Percentiles rank a stretch among this genome's conserved stretches.
Evolutionary conservation across 2,329 filamentous ascomycete genomes (phyloP).

Genomic region (Microdochium trichocladiopsis): DNA sequence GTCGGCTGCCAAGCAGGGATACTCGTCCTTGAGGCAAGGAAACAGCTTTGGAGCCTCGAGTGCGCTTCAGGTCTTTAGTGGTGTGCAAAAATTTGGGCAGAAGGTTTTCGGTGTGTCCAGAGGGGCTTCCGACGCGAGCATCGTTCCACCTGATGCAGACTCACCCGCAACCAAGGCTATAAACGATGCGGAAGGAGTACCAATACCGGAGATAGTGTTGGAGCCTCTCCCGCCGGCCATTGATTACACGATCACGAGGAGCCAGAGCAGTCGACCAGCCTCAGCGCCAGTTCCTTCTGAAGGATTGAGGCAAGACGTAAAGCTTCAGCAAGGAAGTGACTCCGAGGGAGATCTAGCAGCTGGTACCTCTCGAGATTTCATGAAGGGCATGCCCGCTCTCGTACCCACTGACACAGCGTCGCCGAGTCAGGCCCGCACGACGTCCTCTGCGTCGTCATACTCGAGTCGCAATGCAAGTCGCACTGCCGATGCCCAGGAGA

Average conservation of each 20-base stretch:
- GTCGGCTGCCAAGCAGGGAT: conserved; percentile 2
- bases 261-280: too few relatives aligned
- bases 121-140: conserved; percentile 5
- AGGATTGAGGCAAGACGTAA: too few relatives aligned
- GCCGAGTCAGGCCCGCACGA: neutral
- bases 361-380: too few relatives aligned
- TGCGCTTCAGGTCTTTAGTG: conserved; percentile 15
- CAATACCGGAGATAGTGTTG: too few relatives aligned
- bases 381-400: too few relatives aligned
- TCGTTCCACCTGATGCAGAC: conserved; percentile 3
- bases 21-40: conserved; percentile 2
- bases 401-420: conserved; percentile 6
- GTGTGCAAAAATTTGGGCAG: conserved; percentile 19
- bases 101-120: conserved; percentile 11
- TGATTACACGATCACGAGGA: too few relatives aligned
- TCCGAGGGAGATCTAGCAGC: too few relatives aligned
- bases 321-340: too few relatives aligned
- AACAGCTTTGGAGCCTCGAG: conserved; percentile 2
- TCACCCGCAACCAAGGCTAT: conserved; percentile 32
- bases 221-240: too few relatives aligned
- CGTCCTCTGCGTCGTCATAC: neutral
- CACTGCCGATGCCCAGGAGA: conserved; percentile 16
- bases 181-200: conserved; percentile 18
- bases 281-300: too few relatives aligned
- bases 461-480: conserved; percentile 1